A percentile compares a stretch with the other conserved stretches of the same genome.
Conservation (phyloP, 495 filamentous ascomycete species). For the Coniosporium apollinis region DNA sequence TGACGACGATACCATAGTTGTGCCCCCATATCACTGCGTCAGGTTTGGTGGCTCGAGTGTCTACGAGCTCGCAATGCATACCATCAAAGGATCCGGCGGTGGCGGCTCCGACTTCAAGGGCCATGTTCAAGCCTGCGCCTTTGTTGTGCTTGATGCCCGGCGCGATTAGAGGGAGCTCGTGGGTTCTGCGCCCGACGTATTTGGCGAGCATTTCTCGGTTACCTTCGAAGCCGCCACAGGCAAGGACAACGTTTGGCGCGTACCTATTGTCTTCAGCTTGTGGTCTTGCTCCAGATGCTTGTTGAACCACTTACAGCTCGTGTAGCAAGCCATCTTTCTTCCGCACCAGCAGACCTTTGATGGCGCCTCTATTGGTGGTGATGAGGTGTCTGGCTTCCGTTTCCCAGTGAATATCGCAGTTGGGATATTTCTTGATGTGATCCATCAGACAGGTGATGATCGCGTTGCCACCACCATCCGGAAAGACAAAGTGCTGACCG, state of each 20-base stretch:
- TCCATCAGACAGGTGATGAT: constrained; percentile 10
- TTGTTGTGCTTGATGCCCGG: constrained; percentile 13
- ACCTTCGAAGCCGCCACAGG: constrained; percentile 15
- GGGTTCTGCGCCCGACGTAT: constrained; percentile 12
- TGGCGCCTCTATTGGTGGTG: constrained; percentile 9
- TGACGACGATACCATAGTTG: constrained; percentile 15
- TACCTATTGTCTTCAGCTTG: background rate
- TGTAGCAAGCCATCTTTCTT: constrained; percentile 12
- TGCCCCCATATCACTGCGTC: constrained; percentile 16
- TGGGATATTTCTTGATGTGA: constrained; percentile 7
- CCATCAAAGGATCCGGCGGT: constrained; percentile 14
- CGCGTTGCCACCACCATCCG: constrained; percentile 13
- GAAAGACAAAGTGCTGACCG: constrained; percentile 10
- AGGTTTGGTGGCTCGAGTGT: constrained; percentile 12
- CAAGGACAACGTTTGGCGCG: constrained; percentile 9
- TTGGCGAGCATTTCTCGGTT: constrained; percentile 15
- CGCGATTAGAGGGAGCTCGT: constrained; percentile 13
- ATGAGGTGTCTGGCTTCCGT: constrained; percentile 9
- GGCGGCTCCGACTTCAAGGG: constrained; percentile 13
- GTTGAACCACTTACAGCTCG: constrained; percentile 5
- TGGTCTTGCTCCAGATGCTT: background rate
- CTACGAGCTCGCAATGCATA: constrained; percentile 15
- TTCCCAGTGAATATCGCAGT: constrained; percentile 9
- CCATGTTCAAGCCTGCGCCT: constrained; percentile 12
- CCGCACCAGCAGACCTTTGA: constrained; percentile 11